Conservation (phyloP, 2,329 filamentous ascomycete species). For the Ceratocystis destructans region DNA sequence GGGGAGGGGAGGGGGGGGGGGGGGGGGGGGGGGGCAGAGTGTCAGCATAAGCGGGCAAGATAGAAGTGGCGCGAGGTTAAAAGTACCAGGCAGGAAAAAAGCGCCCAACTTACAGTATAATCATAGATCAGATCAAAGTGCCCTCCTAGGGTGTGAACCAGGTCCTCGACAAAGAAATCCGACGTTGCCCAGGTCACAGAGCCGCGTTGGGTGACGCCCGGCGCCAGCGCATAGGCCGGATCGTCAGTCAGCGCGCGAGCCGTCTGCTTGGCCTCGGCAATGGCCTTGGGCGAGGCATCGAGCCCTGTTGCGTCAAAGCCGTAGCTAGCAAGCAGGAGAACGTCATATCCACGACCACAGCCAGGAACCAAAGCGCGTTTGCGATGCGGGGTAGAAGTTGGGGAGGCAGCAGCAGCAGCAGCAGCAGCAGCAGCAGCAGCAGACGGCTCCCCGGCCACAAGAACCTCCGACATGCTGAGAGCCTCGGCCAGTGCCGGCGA, state of each 20-base stretch:
- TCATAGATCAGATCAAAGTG: slow-evolving; percentile 55
- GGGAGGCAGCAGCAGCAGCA: slow-evolving; percentile 67
- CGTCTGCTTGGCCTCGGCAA: slow-evolving; percentile 35
- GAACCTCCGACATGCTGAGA: slow-evolving; percentile 25
- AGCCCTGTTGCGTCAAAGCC: slow-evolving; percentile 69
- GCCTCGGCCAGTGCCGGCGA: slow-evolving; percentile 42
- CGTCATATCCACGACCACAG: slow-evolving; percentile 72
- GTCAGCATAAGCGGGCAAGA: no score
- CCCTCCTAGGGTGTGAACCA: slow-evolving; percentile 33
- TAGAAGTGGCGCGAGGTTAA: neutral
- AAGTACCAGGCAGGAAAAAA: neutral
- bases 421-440: slow-evolving; percentile 36
- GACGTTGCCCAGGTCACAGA: slow-evolving; percentile 42
- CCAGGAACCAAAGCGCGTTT: slow-evolving; percentile 57
- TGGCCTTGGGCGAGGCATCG: slow-evolving; percentile 44
- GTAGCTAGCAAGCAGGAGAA: slow-evolving; percentile 56
- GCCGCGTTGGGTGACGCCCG: slow-evolving; percentile 34
- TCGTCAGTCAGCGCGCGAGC: slow-evolving; percentile 29
- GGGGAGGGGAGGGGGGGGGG: no score
- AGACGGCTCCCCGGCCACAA: slow-evolving; percentile 19
- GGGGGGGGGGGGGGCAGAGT: neutral
- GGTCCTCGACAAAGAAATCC: slow-evolving; percentile 54
- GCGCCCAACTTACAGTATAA: slow-evolving; percentile 39
- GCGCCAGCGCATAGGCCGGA: slow-evolving; percentile 31
- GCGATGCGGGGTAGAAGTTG: slow-evolving; percentile 23